Conservation (phyloP, 108 stramenopile genomes). For the Pseudonitzschia pungens region DNA sequence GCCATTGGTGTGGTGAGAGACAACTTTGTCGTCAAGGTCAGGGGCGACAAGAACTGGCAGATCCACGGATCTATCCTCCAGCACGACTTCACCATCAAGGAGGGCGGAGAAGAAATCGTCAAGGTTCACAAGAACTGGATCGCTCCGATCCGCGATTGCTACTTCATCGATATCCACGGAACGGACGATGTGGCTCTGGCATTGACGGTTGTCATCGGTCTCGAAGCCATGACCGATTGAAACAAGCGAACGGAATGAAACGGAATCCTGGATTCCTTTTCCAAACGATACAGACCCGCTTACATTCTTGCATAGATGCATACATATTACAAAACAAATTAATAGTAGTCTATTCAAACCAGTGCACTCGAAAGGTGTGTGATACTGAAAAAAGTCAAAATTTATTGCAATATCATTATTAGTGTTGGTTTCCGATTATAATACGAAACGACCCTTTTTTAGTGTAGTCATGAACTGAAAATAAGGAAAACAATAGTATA, state of each 20-base stretch:
- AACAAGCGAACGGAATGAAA: neutral
- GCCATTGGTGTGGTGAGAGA: constrained; percentile 11
- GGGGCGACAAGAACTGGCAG: constrained; percentile 1
- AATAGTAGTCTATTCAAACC: too few species aligned
- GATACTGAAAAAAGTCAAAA: too few species aligned
- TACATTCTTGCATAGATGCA: too few species aligned
- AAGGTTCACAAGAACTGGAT: constrained; percentile 21
- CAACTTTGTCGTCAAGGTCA: constrained; percentile 15
- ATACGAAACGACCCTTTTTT: too few species aligned
- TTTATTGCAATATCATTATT: too few species aligned
- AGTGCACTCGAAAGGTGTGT: too few species aligned
- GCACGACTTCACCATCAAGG: constrained; percentile 15
- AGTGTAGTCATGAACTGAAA: too few species aligned
- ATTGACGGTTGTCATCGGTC: constrained; percentile 9
- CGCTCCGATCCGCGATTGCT: constrained; percentile 5
- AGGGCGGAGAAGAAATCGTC: constrained; percentile 4
- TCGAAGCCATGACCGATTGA: constrained; percentile 12
- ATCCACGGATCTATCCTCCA: constrained; percentile 15
- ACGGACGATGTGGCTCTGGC: constrained; percentile 8
- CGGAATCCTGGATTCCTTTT: neutral
- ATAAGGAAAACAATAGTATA: too few species aligned
- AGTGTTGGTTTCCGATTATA: too few species aligned
- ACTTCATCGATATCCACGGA: constrained; percentile 15
- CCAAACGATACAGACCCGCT: too few species aligned
- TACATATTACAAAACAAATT: too few species aligned